phyloP scores from a whole-genome alignment of 2,329 filamentous ascomycete genomes.

The Cladorrhinum sp. region DNA sequence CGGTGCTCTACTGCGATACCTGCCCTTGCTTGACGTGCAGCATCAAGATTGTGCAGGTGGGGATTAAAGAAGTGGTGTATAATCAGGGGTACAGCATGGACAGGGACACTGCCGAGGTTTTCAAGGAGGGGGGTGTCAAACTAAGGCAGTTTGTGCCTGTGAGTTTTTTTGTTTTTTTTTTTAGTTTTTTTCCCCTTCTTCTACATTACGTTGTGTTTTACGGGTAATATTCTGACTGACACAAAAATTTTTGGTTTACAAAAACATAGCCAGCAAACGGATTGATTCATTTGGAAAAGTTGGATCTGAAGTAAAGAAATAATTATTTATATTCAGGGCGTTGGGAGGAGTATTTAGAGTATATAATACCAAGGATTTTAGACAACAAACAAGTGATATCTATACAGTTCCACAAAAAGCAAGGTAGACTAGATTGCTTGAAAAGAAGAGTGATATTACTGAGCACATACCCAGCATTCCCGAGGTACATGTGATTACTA shows the following conservation, averaged over 20 bases:
- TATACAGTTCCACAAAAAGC: too few species aligned
- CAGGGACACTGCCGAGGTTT: slow-evolving; percentile 73
- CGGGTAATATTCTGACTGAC: too few species aligned
- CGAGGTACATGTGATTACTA: too few species aligned
- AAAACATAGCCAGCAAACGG: slow-evolving; percentile 57
- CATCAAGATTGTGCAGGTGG: slow-evolving; percentile 97
- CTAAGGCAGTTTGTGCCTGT: slow-evolving; percentile 86
- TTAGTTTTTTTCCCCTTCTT: slow-evolving; percentile 7
- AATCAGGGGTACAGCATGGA: slow-evolving; percentile 96
- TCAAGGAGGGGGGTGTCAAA: slow-evolving; percentile 77
- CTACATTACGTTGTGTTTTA: not conserved
- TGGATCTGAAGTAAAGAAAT: slow-evolving; percentile 19
- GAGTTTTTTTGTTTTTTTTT: slow-evolving; percentile 36
- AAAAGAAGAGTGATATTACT: too few species aligned
- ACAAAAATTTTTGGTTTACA: too few species aligned
- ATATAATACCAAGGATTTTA: too few species aligned
- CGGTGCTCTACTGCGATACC: slow-evolving; percentile 89
- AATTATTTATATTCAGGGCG: too few species aligned
- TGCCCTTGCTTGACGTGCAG: slow-evolving; percentile 97
- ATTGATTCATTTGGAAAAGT: slow-evolving; percentile 59
- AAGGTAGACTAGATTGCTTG: too few species aligned
- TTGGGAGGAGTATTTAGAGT: too few species aligned
- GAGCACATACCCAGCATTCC: too few species aligned
- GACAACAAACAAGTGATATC: too few species aligned
- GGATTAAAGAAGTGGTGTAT: slow-evolving; percentile 93